Conservation (phyloP, 768 basidiomycete species). For the Boletellus emodensis region DNA sequence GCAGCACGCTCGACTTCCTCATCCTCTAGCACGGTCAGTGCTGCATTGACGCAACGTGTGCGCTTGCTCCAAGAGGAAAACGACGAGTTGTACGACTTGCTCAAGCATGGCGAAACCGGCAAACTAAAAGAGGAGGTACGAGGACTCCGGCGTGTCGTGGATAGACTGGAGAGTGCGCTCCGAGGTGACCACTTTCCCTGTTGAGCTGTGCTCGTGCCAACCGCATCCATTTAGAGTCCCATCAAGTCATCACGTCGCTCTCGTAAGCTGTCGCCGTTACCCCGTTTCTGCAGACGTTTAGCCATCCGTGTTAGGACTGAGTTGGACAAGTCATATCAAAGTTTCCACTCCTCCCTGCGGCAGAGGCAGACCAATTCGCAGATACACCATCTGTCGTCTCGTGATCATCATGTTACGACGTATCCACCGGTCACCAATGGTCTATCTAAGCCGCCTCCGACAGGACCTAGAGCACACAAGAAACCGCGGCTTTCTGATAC, state of each 20-base stretch:
- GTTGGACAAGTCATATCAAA: constrained; percentile 71
- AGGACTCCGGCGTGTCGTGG: constrained; percentile 61
- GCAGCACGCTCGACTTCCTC: constrained; percentile 33
- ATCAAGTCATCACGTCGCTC: constrained; percentile 62
- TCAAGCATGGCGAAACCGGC: constrained; percentile 73
- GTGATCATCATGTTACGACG: constrained; percentile 38
- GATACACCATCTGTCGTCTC: constrained; percentile 37
- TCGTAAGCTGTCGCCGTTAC: constrained; percentile 50
- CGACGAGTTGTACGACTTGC: constrained; percentile 75
- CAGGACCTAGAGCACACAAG: constrained; percentile 78
- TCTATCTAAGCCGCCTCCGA: constrained; percentile 57
- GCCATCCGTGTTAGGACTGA: constrained; percentile 50
- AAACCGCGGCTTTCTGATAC: constrained; percentile 68
- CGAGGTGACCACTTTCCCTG: constrained; percentile 49
- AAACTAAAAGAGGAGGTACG: constrained; percentile 79
- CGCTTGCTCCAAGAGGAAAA: constrained; percentile 81
- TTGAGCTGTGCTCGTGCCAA: constrained; percentile 6
- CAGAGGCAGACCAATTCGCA: constrained; percentile 34
- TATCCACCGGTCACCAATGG: constrained; percentile 34
- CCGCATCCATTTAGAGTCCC: constrained; percentile 55
- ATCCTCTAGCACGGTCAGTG: constrained; percentile 52
- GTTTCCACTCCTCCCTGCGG: constrained; percentile 45
- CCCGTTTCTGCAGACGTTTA: constrained; percentile 9
- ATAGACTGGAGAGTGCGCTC: constrained; percentile 68
- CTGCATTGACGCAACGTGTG: constrained; percentile 73